These are phyloP conservation scores for Mycena indigotica DNA, from an alignment of 768 basidiomycete genomes.

Conservation along the genomic window DNA sequence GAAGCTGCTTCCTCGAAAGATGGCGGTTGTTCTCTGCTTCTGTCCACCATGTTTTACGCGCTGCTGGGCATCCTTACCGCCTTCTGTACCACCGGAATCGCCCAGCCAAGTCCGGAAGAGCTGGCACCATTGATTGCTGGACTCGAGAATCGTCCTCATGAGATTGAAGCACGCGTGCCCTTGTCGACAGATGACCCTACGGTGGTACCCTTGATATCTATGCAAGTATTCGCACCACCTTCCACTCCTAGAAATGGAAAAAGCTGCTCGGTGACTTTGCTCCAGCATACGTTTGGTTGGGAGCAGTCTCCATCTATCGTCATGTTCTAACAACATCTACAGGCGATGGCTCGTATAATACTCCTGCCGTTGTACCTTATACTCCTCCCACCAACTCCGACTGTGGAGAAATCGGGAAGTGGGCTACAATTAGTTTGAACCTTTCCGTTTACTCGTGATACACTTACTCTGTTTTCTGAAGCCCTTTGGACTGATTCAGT, in stretches of 20 bases:
- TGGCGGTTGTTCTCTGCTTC: not conserved
- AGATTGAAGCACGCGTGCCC: conserved; percentile 26
- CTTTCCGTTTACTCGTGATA: conserved; percentile 53
- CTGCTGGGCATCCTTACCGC: not conserved
- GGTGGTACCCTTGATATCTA: conserved; percentile 30
- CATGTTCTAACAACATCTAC: not conserved
- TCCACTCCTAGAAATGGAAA: conserved; percentile 27
- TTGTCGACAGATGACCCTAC: conserved; percentile 31
- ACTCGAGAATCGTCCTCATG: conserved; percentile 7
- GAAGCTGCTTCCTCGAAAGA: not conserved
- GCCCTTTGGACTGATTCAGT: not conserved
- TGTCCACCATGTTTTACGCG: conserved; percentile 1
- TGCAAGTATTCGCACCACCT: conserved; percentile 36
- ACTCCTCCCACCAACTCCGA: conserved; percentile 48
- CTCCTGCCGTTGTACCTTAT: conserved; percentile 31
- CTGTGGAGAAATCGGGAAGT: conserved; percentile 58
- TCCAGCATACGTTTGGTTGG: conserved; percentile 33
- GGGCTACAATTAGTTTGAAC: conserved; percentile 61
- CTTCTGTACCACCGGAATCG: conserved; percentile 2
- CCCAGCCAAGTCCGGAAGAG: conserved; percentile 26
- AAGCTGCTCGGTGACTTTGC: conserved; percentile 28
- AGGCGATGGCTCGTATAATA: conserved; percentile 31
- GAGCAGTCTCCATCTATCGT: not conserved
- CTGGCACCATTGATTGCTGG: conserved; percentile 28
- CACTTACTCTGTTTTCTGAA: not conserved